These are phyloP conservation scores for Trametes cinnabarina DNA, from an alignment of 768 basidiomycete species.

Conservation along the genomic window DNA sequence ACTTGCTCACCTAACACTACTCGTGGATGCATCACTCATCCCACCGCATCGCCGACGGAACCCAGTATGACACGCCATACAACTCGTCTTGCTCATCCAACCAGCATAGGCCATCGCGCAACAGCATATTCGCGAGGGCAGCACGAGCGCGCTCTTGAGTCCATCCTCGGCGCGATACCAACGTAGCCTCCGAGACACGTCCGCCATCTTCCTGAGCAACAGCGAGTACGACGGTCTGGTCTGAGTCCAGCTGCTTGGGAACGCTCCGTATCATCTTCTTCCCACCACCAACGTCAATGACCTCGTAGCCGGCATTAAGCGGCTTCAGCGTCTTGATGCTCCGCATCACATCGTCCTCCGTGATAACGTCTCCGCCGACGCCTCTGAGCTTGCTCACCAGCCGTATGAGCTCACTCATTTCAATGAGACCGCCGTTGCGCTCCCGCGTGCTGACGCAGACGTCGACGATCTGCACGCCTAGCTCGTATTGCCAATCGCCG, in stretches of 20 bases:
- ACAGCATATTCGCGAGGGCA: slow-evolving; percentile 86
- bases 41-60: slow-evolving; percentile 87
- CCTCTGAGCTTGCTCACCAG: slow-evolving; percentile 77
- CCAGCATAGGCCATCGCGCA: slow-evolving; percentile 93
- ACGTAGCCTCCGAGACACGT: slow-evolving; percentile 58
- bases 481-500: slow-evolving; percentile 94
- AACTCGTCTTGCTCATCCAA: slow-evolving; percentile 83
- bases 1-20: background rate
- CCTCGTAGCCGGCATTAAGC: slow-evolving; percentile 87
- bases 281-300: slow-evolving; percentile 68
- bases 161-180: slow-evolving; percentile 72
- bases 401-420: slow-evolving; percentile 79
- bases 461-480: slow-evolving; percentile 94
- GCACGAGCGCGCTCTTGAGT: slow-evolving; percentile 68
- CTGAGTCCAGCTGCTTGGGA: slow-evolving; percentile 87
- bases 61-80: slow-evolving; percentile 74
- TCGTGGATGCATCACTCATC: slow-evolving; percentile 44
- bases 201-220: slow-evolving; percentile 69
- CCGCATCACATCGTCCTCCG: slow-evolving; percentile 79
- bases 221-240: slow-evolving; percentile 81
- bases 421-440: slow-evolving; percentile 89
- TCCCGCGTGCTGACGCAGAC: slow-evolving; percentile 86
- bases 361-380: slow-evolving; percentile 64
- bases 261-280: slow-evolving; percentile 83
- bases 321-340: slow-evolving; percentile 87